Base-by-base conservation (phyloP, 202 grass and related monocot genomes). In the Panicum virgatum region DNA sequence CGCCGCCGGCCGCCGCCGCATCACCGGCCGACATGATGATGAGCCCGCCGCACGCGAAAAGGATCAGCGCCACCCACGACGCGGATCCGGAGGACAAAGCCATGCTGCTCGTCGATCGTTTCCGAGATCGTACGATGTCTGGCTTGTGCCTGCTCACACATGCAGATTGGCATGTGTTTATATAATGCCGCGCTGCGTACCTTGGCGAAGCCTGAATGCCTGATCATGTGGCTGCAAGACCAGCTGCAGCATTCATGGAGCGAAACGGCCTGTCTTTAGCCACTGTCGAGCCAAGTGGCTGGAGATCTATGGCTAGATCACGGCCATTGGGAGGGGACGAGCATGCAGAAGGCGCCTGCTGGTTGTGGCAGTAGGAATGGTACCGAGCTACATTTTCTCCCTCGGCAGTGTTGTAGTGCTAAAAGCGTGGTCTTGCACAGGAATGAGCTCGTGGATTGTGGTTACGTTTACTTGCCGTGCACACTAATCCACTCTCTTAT, bases 391-490 rank as follows among this genome's bases (percentile, higher is more conserved):
- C 22, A 80, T 86, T 86, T 71, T 73, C 26, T 57, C 26, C 23
- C 7, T 26, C 9, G 6, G 32, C 19, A 6, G 1, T 45, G 37
- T 26, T 57, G 58, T 50, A 20, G 44, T 16, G 44, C 66, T 43
- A 51, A 30, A 78, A 53, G 7, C 6, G 64, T 69, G 14, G 7
- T 12, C 14, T 22, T 37, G 11, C 30, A 30, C 7, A 4, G 9
- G 44, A 52, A 46, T 5, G n/a, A 50, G 27, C 18, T 12, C 16
- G 46, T 18, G 47, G 47, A 19, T 16, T 19, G 5, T 50, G 12
- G 26, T 76, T 84, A 37, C 50, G 45, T 22, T 42, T 37, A 9
- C 32, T 74, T 65, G 44, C 20, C 80, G 80, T 83, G 69, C 58
- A 62, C 79, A 47, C 65, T 45, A 42, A 32, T 57, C 44, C 54